Percentiles rank a stretch among this genome's conserved stretches.
Conservation (phyloP, 192 early-diverging fungal species). For the Podila verticillata region DNA sequence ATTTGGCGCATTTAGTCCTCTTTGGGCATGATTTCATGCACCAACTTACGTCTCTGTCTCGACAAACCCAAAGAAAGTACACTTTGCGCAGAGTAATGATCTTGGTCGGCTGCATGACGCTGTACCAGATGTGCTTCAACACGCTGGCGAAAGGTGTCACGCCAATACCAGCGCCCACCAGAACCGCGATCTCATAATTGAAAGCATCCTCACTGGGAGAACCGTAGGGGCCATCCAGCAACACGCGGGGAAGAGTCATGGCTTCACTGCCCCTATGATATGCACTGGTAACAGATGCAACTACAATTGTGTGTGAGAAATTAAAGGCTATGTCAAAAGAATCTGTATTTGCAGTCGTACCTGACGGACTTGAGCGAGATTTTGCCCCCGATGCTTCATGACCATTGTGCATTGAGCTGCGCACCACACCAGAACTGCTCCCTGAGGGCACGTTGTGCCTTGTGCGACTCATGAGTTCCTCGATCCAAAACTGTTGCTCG, state of each 20-base stretch:
- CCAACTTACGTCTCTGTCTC: conserved; percentile 73
- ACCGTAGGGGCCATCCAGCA: conserved; percentile 80
- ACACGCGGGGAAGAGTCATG: conserved; percentile 56
- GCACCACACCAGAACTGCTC: conserved; percentile 69
- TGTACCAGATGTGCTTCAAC: conserved; percentile 71
- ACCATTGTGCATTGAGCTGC: conserved; percentile 23
- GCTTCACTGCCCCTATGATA: not conserved
- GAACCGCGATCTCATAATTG: conserved; percentile 73
- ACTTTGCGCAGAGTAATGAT: conserved; percentile 74
- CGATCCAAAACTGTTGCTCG: conserved; percentile 6
- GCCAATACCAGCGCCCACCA: conserved; percentile 83
- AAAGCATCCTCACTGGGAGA: conserved; percentile 77
- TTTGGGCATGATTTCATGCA: not conserved
- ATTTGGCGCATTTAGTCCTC: not conserved
- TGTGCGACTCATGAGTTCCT: conserved; percentile 8
- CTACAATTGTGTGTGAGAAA: not conserved
- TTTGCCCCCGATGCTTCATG: not conserved
- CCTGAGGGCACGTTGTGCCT: conserved; percentile 31
- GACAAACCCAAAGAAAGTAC: conserved; percentile 89
- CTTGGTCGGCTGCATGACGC: conserved; percentile 41
- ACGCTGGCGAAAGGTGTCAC: conserved; percentile 83
- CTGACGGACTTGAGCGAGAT: not conserved
- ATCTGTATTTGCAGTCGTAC: not conserved
- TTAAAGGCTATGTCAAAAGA: not conserved
- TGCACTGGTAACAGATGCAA: not conserved